Evolutionary conservation across 768 basidiomycete species (phyloP).

Genomic region (Pulveroboletus sp.): DNA sequence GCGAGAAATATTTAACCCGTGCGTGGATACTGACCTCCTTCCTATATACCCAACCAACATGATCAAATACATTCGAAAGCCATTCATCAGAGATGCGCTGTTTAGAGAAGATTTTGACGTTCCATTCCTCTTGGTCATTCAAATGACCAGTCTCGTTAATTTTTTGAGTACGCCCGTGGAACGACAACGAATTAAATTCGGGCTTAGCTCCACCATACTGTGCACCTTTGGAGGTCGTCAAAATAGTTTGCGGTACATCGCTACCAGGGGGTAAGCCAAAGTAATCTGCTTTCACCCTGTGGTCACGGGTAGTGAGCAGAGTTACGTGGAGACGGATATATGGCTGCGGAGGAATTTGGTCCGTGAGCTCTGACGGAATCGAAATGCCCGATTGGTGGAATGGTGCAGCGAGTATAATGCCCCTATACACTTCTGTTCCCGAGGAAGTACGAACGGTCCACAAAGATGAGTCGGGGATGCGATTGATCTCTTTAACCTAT

Average conservation of each 20-base stretch:
- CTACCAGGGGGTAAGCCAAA: conserved; percentile 54
- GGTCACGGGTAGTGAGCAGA: conserved; percentile 73
- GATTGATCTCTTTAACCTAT: conserved; percentile 54
- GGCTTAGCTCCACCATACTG: conserved; percentile 57
- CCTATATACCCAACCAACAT: conserved; percentile 77
- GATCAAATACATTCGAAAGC: conserved; percentile 63
- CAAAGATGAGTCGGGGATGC: conserved; percentile 39
- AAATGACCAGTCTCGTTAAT: conserved; percentile 22
- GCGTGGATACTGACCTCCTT: conserved; percentile 57
- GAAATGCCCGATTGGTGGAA: conserved; percentile 66
- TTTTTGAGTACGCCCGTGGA: conserved; percentile 56
- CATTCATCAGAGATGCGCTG: conserved; percentile 63
- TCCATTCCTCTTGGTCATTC: conserved; percentile 45
- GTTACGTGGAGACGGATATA: conserved; percentile 90
- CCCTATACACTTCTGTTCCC: conserved; percentile 56
- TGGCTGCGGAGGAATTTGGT: conserved; percentile 62
- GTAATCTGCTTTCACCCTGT: conserved; percentile 59
- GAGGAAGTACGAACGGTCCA: conserved; percentile 54
- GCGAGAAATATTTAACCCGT: conserved; percentile 1
- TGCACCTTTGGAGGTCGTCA: conserved; percentile 70
- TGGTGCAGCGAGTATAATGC: conserved; percentile 85
- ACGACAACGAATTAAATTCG: conserved; percentile 85
- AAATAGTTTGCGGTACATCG: conserved; percentile 56
- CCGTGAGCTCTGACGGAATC: conserved; percentile 46
- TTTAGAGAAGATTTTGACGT: conserved; percentile 87